A percentile compares a stretch with the other conserved stretches of the same genome.
Evolutionary conservation across 768 basidiomycete genomes (phyloP).

Genomic region (Suillus sp.): DNA sequence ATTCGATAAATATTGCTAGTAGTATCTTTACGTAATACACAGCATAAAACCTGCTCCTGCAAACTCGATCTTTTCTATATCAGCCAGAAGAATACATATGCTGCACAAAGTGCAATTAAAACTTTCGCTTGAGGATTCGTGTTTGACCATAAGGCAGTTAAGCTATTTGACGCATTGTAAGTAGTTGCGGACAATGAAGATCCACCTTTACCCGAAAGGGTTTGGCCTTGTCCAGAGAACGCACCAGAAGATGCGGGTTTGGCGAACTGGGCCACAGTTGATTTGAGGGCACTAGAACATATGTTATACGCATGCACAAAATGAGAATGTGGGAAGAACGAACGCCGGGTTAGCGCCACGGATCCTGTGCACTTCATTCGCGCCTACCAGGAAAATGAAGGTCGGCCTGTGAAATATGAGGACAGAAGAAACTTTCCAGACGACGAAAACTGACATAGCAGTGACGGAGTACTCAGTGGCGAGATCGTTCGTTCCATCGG

Average conservation of each 20-base stretch:
- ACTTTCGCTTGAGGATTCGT: constrained; percentile 71
- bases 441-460: constrained; percentile 61
- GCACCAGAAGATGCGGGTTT: constrained; percentile 41
- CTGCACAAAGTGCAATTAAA: constrained; percentile 59
- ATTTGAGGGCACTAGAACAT: constrained; percentile 57
- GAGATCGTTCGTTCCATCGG: constrained; percentile 67
- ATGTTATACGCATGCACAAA: constrained; percentile 9
- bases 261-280: constrained; percentile 56
- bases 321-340: constrained; percentile 26
- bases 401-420: constrained; percentile 62
- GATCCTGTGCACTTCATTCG: constrained; percentile 67
- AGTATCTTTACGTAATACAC: neutral
- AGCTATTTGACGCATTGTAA: constrained; percentile 35
- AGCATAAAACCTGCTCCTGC: neutral
- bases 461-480: constrained; percentile 61
- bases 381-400: constrained; percentile 75
- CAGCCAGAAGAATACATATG: constrained; percentile 61
- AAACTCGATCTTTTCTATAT: constrained; percentile 23
- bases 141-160: constrained; percentile 42
- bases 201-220: constrained; percentile 51
- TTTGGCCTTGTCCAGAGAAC: constrained; percentile 76
- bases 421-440: neutral
- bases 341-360: constrained; percentile 71
- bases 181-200: constrained; percentile 40
- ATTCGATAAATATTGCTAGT: neutral